Percentiles rank a stretch among this genome's conserved stretches.
Evolutionary conservation across 495 filamentous ascomycete genomes (phyloP).

Genomic region (Daldinia decipiens): DNA sequence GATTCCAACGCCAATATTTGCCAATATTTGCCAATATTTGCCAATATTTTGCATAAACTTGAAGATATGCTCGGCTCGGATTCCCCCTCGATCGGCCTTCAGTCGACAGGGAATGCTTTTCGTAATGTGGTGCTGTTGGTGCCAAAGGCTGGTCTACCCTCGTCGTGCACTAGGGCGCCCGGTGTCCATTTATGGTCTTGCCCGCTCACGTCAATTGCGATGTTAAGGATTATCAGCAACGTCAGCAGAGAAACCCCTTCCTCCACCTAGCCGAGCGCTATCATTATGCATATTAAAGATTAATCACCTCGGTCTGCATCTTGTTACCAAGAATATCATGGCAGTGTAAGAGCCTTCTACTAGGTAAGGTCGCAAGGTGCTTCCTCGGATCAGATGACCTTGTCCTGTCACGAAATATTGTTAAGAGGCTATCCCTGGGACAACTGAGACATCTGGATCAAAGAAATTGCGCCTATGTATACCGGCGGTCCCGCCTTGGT

Average conservation of each 20-base stretch:
- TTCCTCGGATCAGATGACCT: constrained; percentile 22
- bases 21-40: not conserved
- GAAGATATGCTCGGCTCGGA: constrained; percentile 3
- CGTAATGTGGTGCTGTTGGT: constrained; percentile 12
- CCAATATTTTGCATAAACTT: not conserved
- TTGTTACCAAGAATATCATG: constrained; percentile 14
- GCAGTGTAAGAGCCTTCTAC: constrained; percentile 13
- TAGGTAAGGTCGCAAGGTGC: constrained; percentile 27
- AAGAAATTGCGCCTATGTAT: constrained; percentile 5
- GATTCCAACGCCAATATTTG: not conserved
- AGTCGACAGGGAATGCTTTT: constrained; percentile 13
- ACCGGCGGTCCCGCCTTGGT: not conserved
- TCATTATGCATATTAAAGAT: constrained; percentile 15
- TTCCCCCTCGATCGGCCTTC: not conserved
- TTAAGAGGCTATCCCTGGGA: constrained; percentile 1
- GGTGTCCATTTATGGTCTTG: constrained; percentile 23
- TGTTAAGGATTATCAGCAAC: constrained; percentile 19
- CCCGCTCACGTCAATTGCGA: constrained; percentile 17
- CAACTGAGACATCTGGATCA: not conserved
- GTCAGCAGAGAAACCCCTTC: constrained; percentile 22
- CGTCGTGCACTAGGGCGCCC: constrained; percentile 14
- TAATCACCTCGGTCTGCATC: constrained; percentile 24
- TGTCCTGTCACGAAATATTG: constrained; percentile 2
- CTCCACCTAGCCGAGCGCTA: constrained; percentile 9
- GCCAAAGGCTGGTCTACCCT: constrained; percentile 5